Evolutionary conservation across 129 eudicot species (phyloP).

Genomic region (Smallanthus sonchifolius): DNA sequence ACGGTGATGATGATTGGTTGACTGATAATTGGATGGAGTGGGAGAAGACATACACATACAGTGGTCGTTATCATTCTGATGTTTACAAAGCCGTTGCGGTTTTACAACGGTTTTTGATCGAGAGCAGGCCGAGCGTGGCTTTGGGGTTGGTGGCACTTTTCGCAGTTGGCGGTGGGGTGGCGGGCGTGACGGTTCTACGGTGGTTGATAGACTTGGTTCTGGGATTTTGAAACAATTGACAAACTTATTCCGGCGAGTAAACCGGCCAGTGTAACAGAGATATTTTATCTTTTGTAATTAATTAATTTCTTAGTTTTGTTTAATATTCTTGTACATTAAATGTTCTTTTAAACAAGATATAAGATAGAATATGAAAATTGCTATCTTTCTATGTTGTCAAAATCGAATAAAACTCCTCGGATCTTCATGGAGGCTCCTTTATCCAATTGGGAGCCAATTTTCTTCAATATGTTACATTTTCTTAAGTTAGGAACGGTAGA

Average conservation of each 20-base stretch:
- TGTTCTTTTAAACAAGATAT: too few species aligned
- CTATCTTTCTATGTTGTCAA: not conserved
- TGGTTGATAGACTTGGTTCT: not conserved
- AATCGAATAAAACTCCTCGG: not conserved
- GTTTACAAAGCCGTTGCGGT: slow-evolving; percentile 41
- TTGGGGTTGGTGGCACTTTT: slow-evolving; percentile 34
- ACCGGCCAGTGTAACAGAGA: too few species aligned
- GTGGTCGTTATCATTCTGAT: slow-evolving; percentile 35
- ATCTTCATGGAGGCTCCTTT: too few species aligned
- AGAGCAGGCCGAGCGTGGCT: slow-evolving; percentile 49
- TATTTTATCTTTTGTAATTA: too few species aligned
- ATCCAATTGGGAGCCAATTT: too few species aligned
- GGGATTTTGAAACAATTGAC: too few species aligned
- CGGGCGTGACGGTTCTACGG: slow-evolving; percentile 22
- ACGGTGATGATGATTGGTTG: slow-evolving; percentile 27
- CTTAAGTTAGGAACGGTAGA: too few species aligned
- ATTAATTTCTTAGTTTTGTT: too few species aligned
- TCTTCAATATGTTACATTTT: too few species aligned
- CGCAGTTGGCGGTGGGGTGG: slow-evolving; percentile 29
- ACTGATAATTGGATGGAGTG: slow-evolving; percentile 49
- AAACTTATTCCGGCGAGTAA: too few species aligned
- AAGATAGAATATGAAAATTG: too few species aligned
- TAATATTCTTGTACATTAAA: too few species aligned
- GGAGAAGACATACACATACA: slow-evolving; percentile 39
- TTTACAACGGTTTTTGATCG: slow-evolving; percentile 44